Percentiles rank a stretch among this genome's conserved stretches.
phyloP scores from a whole-genome alignment of 345 rosid genomes.

The Anastatica hierochuntica region DNA sequence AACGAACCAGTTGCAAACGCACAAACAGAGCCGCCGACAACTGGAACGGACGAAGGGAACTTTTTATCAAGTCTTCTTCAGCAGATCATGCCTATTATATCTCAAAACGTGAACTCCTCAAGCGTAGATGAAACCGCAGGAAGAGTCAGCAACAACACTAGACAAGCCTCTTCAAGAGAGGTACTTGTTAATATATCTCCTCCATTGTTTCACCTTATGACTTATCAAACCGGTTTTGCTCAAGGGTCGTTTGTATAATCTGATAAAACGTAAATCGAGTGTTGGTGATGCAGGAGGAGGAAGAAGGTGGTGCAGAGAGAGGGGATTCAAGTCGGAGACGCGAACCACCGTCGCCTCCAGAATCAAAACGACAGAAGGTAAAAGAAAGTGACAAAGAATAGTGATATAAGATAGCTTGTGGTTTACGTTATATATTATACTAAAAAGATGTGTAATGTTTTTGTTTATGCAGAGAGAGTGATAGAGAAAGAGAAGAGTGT shows the following conservation, averaged over 20 bases:
- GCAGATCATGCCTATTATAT: constrained; percentile 41
- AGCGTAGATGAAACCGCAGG: constrained; percentile 20
- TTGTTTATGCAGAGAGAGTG: constrained; percentile 29
- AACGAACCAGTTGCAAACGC: constrained; percentile 19
- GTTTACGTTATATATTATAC: background rate
- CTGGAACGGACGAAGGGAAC: constrained; percentile 31
- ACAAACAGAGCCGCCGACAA: constrained; percentile 18
- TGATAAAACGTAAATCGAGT: background rate
- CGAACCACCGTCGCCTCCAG: constrained; percentile 20
- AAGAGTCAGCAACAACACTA: constrained; percentile 8
- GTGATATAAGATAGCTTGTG: background rate
- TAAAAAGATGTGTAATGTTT: background rate
- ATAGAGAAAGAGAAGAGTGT: constrained; percentile 3
- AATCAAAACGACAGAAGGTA: constrained; percentile 34
- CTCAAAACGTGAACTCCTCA: constrained; percentile 21
- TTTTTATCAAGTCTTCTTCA: constrained; percentile 43
- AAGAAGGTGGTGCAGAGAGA: constrained; percentile 7
- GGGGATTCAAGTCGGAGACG: constrained; percentile 17
- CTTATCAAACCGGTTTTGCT: too few species aligned
- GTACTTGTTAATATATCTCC: too few species aligned
- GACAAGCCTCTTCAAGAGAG: constrained; percentile 27
- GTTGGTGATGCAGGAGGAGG: too few species aligned
- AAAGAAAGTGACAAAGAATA: too few species aligned
- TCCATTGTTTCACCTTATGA: too few species aligned
- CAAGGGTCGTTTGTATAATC: background rate